Evolutionary conservation across 2,329 filamentous ascomycete genomes (phyloP).

Genomic region (Niveomyces coronatus): DNA sequence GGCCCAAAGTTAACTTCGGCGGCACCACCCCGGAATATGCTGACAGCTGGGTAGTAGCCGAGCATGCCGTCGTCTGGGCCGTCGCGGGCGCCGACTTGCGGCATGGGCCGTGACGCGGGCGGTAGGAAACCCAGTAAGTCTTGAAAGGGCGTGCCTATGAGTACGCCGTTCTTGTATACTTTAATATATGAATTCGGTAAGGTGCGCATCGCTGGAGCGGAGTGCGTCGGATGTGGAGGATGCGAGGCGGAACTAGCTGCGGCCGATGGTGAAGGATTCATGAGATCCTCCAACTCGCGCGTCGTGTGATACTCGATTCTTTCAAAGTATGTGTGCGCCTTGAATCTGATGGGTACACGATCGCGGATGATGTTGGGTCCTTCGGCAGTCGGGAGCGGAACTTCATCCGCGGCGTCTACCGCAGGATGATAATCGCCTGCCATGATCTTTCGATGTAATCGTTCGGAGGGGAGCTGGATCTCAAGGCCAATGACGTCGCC

Average conservation of each 20-base stretch:
- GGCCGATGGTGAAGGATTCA: slow-evolving; percentile 53
- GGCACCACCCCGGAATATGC: slow-evolving; percentile 82
- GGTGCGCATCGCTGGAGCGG: slow-evolving; percentile 66
- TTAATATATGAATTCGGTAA: slow-evolving; percentile 78
- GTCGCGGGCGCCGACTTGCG: slow-evolving; percentile 66
- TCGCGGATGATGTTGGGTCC: slow-evolving; percentile 82
- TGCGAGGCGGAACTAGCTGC: slow-evolving; percentile 39
- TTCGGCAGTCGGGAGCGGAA: slow-evolving; percentile 41
- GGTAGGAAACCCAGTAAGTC: slow-evolving; percentile 85
- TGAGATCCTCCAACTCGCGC: slow-evolving; percentile 78
- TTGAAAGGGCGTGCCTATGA: slow-evolving; percentile 80
- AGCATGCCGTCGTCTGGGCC: slow-evolving; percentile 90
- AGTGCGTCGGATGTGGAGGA: slow-evolving; percentile 61
- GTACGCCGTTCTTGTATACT: slow-evolving; percentile 83
- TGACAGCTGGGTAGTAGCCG: slow-evolving; percentile 90
- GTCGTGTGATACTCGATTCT: slow-evolving; percentile 80
- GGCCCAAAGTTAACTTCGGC: slow-evolving; percentile 92
- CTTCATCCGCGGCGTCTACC: slow-evolving; percentile 57
- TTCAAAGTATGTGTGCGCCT: slow-evolving; percentile 88
- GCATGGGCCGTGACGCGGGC: slow-evolving; percentile 67
- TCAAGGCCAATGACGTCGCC: slow-evolving; percentile 93
- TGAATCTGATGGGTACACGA: slow-evolving; percentile 88
- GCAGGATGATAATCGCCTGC: slow-evolving; percentile 80
- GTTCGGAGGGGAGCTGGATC: slow-evolving; percentile 78
- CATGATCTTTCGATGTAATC: slow-evolving; percentile 79